Base-by-base conservation (phyloP, 2,329 filamentous ascomycete genomes). In the Exserohilum rostratum region DNA sequence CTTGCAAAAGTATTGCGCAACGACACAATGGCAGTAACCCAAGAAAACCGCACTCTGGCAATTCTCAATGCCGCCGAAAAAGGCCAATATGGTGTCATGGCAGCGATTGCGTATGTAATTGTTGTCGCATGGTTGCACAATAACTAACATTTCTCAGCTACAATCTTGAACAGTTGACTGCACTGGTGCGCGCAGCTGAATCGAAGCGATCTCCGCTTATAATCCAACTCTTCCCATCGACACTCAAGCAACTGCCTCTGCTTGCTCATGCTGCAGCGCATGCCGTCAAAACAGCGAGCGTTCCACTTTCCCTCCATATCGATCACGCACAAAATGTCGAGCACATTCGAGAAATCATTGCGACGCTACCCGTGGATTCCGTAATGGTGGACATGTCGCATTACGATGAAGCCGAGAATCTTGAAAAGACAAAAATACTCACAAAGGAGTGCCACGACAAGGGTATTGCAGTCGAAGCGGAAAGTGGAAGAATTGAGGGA, bases 371-470 rank as follows among this genome's bases (percentile, higher is more conserved):
- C 2, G 90, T 90, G 62, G 88, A 90, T 73, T 85, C 82, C 58
- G 90, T 91, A 69, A 90, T 91, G 88, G 84, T 90, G 0, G 88
- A 91, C 70, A 90, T 90, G 87, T 85, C 82, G 51, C 87, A 90
- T 70, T 85, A 88, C 64, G 87, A 89, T 62, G 86, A 89, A 72
- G 86, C 87, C 58, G 87, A 90, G 74, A 90, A 90, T 65, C 76
- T 91, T 25, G 77, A 80, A 6, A 80, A 84, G 65, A 90, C 87
- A 12, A 78, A 78, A 45, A 82, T 87, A 53, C 73, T 90, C 42
- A 84, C 85, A 0, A 77, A 75, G 25, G 85, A 87, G 62, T 88
- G 87, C 64, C 83, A 89, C 66, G 83, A 76, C 48, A 78, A 81
- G 20, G 85, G 85, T 1, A 89, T 90, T 56, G 83, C 85, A 3